Conservation (phyloP, 768 basidiomycete genomes). For the Lactarius akahatsu region DNA sequence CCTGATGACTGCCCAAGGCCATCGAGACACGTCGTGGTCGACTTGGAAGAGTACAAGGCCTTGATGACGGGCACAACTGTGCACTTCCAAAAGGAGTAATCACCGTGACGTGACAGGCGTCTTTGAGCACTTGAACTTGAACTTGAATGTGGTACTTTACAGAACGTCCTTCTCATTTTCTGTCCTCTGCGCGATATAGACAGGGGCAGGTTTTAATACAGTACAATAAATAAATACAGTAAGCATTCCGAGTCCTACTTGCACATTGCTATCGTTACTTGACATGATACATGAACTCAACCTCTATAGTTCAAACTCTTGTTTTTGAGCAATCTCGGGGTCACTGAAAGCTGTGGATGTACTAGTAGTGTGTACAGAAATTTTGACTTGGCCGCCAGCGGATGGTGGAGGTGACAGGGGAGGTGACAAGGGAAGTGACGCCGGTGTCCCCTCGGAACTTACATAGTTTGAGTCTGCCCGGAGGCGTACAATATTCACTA, state of each 20-base stretch:
- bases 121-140: too few species aligned
- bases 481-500: background rate
- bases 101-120: too few species aligned
- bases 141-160: too few species aligned
- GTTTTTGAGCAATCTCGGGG: background rate
- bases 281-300: background rate
- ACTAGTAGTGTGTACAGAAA: slow-evolving; percentile 6
- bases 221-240: too few species aligned
- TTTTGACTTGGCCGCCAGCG: background rate
- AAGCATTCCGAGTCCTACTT: too few species aligned
- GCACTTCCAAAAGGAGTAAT: too few species aligned
- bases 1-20: background rate
- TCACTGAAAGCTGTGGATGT: background rate
- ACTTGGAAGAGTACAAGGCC: background rate
- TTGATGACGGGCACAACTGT: too few species aligned
- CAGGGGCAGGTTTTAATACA: too few species aligned
- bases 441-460: background rate
- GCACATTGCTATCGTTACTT: background rate
- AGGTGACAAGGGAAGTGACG: background rate
- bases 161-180: too few species aligned
- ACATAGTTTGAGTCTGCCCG: background rate
- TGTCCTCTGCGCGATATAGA: too few species aligned
- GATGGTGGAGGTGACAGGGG: background rate
- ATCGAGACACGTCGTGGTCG: background rate
- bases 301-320: background rate